Evolutionary conservation across 805 yeast genomes (phyloP), one percentile per base, ranked within the genome.

Genomic region (Jamesozyma jinghongensis): DNA sequence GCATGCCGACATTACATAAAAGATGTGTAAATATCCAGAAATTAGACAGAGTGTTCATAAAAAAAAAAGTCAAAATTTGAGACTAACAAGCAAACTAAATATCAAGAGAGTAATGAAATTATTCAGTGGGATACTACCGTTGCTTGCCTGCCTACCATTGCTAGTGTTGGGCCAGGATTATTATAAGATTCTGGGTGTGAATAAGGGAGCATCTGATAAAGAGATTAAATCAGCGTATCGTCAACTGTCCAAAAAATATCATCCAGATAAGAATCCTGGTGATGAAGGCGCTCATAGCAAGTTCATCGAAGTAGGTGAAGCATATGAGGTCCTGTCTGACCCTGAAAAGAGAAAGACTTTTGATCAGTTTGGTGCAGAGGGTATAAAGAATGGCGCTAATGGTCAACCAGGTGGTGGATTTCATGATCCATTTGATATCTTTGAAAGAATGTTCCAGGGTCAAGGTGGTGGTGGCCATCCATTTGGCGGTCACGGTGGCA

Each of bases 191-290:
- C 68, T 90, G 10, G 97, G 94, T 0, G 71, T 92, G 4, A 53
- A 69, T 10, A 74, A 70, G 45, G 67, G 71, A 49, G 94, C 96
- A 0, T 70, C 71, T 38, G 95, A 85, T 19, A 79, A 74, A 50
- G 87, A 86, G 41, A 85, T 88, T 63, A 86, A 85, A 57, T 74
- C 79, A 39, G 95, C 96, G 0, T 88, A 88, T 59, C 69, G 95
- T 49, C 73, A 76, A 41, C 65, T 90, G 48, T 79, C 88, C 49
- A 81, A 85, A 59, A 84, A 84, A 56, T 86, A 75, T 62, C 98
- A 90, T 57, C 98, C 98, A 2, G 98, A 90, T 63, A 90, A 90
- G 66, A 92, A 90, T 58, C 80, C 82, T 4, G 82, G 81, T 5
- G 75, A 81, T 51, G 86, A 85, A 7, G 81, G 74, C 22, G 95